These are phyloP conservation scores for Thecaphora frezii DNA, from an alignment of 1,284 basidiomycete genomes.

Conservation along the genomic window DNA sequence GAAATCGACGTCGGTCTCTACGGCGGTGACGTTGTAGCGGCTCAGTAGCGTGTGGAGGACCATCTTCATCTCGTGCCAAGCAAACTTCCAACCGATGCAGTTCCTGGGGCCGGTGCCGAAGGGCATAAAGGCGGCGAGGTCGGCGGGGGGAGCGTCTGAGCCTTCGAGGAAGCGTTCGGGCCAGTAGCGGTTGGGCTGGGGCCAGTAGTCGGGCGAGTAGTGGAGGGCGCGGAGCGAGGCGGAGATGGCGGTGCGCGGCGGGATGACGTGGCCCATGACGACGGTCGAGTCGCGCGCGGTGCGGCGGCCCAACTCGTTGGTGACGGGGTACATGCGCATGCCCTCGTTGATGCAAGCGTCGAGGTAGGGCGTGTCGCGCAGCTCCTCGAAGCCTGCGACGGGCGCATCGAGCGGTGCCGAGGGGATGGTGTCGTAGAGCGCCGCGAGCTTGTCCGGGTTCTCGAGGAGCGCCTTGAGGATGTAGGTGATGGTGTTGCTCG, in stretches of 20 bases:
- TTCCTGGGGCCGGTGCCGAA: slow-evolving; percentile 8
- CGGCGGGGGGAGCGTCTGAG: slow-evolving; percentile 1
- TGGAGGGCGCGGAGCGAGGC: slow-evolving; percentile 8
- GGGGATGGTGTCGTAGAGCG: slow-evolving; percentile 9
- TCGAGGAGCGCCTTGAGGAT: slow-evolving; percentile 11
- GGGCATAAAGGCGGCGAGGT: slow-evolving; percentile 13
- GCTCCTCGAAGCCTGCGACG: slow-evolving; percentile 1
- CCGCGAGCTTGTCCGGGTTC: slow-evolving; percentile 5
- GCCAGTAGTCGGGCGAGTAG: slow-evolving; percentile 7
- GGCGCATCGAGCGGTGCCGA: slow-evolving; percentile 2
- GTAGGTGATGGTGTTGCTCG: slow-evolving; percentile 10
- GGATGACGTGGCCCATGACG: slow-evolving; percentile 8
- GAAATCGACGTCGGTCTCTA: slow-evolving; percentile 9
- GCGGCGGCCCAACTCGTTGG: slow-evolving; percentile 5
- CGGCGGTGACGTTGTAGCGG: slow-evolving; percentile 1
- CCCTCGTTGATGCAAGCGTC: slow-evolving; percentile 13
- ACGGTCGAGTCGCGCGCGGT: slow-evolving; percentile 5
- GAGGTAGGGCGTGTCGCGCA: slow-evolving; percentile 7
- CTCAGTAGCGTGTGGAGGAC: slow-evolving; percentile 7
- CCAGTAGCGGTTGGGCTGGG: slow-evolving; percentile 5
- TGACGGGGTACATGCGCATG: slow-evolving; percentile 12
- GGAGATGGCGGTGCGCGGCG: slow-evolving; percentile 8
- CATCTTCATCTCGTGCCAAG: slow-evolving; percentile 12
- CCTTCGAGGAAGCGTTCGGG: slow-evolving; percentile 7
- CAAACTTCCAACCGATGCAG: slow-evolving; percentile 10